These are phyloP conservation scores for Kodamaea ohmeri DNA, from an alignment of 1,139 yeast species.

Conservation along the genomic window DNA sequence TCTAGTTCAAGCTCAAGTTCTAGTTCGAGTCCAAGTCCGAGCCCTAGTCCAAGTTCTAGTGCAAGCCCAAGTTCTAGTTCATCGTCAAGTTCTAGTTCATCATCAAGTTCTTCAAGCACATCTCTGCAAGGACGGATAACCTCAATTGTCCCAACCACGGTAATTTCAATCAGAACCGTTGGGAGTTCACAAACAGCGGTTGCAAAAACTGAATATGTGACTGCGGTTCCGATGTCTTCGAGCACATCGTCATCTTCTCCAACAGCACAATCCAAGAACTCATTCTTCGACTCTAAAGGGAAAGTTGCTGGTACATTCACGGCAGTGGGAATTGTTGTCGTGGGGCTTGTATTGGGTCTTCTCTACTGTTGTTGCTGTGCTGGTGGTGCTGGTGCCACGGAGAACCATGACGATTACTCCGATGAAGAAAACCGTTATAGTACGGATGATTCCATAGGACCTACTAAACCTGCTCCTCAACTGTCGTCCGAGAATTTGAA, in stretches of 20 bases:
- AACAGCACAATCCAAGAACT: conserved; percentile 12
- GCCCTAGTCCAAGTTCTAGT: conserved; percentile 2
- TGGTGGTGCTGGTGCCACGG: conserved; percentile 15
- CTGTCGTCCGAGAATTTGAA: conserved; percentile 20
- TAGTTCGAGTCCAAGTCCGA: conserved; percentile 4
- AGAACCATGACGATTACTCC: conserved; percentile 29
- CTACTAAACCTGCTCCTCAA: conserved; percentile 14
- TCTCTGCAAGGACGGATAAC: conserved; percentile 11
- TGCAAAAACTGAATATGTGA: conserved; percentile 23
- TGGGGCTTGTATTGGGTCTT: conserved; percentile 36
- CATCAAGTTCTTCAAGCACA: conserved; percentile 6
- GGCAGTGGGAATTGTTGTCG: conserved; percentile 58
- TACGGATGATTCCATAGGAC: conserved; percentile 26
- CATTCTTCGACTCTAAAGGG: conserved; percentile 56
- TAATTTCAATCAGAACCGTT: conserved; percentile 27
- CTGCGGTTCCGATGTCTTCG: conserved; percentile 16
- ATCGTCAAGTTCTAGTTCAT: conserved; percentile 3
- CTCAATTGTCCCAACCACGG: conserved; percentile 19
- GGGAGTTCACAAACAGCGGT: conserved; percentile 22
- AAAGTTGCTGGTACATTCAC: conserved; percentile 75
- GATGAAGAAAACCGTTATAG: conserved; percentile 42
- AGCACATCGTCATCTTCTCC: conserved; percentile 9
- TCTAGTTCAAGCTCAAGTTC: conserved; percentile 11
- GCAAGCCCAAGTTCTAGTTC: conserved; percentile 3
- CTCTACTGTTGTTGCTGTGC: conserved; percentile 40